Base-by-base conservation (phyloP, 257 asterid genomes). In the Apocynum venetum region DNA sequence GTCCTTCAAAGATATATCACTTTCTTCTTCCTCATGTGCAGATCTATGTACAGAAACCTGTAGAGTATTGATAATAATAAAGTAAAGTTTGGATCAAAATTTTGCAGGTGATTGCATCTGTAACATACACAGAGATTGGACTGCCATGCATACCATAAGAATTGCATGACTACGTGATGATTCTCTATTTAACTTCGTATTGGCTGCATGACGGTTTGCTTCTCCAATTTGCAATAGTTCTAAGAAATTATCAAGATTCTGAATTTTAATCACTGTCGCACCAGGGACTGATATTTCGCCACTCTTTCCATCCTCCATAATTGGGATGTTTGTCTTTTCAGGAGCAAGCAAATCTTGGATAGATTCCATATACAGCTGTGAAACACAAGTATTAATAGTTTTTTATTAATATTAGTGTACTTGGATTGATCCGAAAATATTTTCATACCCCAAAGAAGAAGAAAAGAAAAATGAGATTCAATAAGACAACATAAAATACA, bases 281-380 rank as follows among this genome's bases (percentile, higher is more conserved):
- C 98, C 96, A 66, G 96, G 93, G 68, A 89, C 95, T 36, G 88
- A 83, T 56, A 93, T 88, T 89, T 93, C 96, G 80, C 98, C 97
- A 36, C 89, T 93, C 85, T 81, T 93, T 78, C 93, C 92, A 81
- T 93, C 97, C 85, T 93, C 97, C 68, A 85, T 89, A 38, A 93
- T 89, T 19, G 96, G 92, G 63, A 93, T 91, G 83, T 86, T 93
- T 43, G 83, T 88, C 85, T 86, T 93, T 76, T 91, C 96, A 19
- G 98, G 97, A 72, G 93, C 92, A 80, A 93, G 97, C 86, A 93
- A 88, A 93, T 93, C 98, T 88, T 93, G 98, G 81, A 93, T 82
- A 48, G 93, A 89, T 83, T 93, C 98, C 96, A 89, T 87, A 90
- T 93, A 93, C 52, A 93, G 82, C 98, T 93, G 84, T 8, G 41